Base-by-base conservation (phyloP, 805 yeast genomes). In the Yarrowia bubula region DNA sequence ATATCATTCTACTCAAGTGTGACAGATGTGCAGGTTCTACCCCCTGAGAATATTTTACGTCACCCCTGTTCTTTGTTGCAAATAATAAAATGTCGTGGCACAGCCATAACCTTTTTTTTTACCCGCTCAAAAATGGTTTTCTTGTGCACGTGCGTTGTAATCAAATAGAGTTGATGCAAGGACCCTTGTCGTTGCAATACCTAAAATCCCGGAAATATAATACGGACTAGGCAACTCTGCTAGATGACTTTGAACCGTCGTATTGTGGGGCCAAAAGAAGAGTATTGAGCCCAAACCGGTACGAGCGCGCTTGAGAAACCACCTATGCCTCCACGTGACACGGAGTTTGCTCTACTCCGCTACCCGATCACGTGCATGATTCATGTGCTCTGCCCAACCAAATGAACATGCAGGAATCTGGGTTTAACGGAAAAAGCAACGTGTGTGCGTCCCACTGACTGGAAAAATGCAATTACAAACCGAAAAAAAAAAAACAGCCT, bases 61-160 rank as follows among this genome's bases (percentile, higher is more conserved):
- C 50, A 44, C 35, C 32, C 47, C 32, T 35, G 10, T 11, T 11
- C 38, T 35, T 35, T 35, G 38, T 43, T 43, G 31, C 13, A 15
- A 13, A 43, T 31, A 46, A 43, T 43, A 43, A 13, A 22, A 22
- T 15, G 4, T 10, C n/a, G 14, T 32, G 55, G 38, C 31, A 4
- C 51, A 11, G 53, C 53, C 39, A n/a, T 4, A 48, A 48, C 15
- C 55, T 48, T n/a, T 14, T n/a, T 14, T 17, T 33, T 48, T 48
- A 48, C 55, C 55, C 55, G 55, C 55, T 35, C 53, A 17, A 48
- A 48, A 33, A 48, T 17, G 41, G 55, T 33, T 48, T 9, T 31
- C 28, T 32, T 47, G 55, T 48, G 55, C 55, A 48, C 55, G 55
- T 48, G 55, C 55, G 17, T 48, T 17, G 55, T 48, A 48, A 48